Base-by-base conservation (phyloP, 1,284 basidiomycete species). In the Coniferiporia sulphurascens region DNA sequence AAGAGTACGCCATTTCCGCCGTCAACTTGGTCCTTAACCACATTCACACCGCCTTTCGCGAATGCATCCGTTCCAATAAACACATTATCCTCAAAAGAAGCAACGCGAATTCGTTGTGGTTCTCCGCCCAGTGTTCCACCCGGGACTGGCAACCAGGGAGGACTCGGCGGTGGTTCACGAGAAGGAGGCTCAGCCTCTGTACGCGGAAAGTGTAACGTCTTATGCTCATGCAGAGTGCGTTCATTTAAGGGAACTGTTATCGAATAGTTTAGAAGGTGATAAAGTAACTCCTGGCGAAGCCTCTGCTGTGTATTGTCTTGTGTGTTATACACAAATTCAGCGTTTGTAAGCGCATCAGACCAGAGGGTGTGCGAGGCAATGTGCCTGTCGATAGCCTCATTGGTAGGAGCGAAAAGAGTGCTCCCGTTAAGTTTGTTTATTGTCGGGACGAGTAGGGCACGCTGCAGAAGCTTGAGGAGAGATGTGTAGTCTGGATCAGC, bases 361-460 rank as follows among this genome's bases (percentile, higher is more conserved):
- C 84, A 87, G 9, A 86, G 62, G 4, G 74, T 66, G 64, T 41
- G 38, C 38, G 38, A 41, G 3, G 9, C 38, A 41, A 15, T 12
- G 38, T 85, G 76, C 38, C 76, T 78, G 63, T 82, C 71, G 69
- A 96, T 87, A 12, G 95, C 95, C 62, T 91, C 85, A 73, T 99
- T 95, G 15, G 93, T 98, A 0, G 97, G 97, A 0, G 97, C 97
- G 67, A 98, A 97, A 54, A 99, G 72, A 13, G 96, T 97, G 68
- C 83, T 82, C 43, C 80, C 85, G 56, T 89, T 85, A 60, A 99
- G 84, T 63, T 79, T 83, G 70, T 96, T 97, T 64, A 99, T 79
- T 8, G 93, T 93, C 0, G 97, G 97, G 51, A 99, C 85, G 60
- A 98, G 85, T 61, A 88, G 87, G 2, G 95, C 84, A 10, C 86